These are phyloP conservation scores for Globisporangium sylvaticum DNA, from an alignment of 352 stramenopile species.

Conservation along the genomic window DNA sequence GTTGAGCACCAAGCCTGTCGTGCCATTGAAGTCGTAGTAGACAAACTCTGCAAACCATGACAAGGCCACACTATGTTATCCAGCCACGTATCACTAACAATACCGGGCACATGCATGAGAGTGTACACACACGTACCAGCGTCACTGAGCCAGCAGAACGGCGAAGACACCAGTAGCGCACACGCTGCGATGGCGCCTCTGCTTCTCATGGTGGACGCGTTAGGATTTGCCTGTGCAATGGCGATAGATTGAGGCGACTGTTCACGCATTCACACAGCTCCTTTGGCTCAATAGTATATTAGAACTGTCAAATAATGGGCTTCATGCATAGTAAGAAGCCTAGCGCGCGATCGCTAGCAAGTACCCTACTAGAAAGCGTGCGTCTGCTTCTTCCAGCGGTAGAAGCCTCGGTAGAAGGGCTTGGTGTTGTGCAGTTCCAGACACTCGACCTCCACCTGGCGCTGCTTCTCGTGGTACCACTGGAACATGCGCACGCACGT, in stretches of 20 bases:
- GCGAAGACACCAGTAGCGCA: background rate
- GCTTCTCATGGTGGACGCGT: background rate
- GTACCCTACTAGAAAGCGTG: background rate
- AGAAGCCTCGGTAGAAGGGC: slow-evolving; percentile 21
- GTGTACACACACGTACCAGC: background rate
- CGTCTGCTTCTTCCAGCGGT: slow-evolving; percentile 13
- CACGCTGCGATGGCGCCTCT: too few relatives aligned
- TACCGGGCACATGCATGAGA: background rate
- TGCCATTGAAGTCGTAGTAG: slow-evolving; percentile 87
- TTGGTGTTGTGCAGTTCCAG: slow-evolving; percentile 31
- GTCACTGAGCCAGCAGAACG: background rate
- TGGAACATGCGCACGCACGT: slow-evolving; percentile 39
- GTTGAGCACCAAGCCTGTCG: slow-evolving; percentile 72
- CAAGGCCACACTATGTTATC: background rate
- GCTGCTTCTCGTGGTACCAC: slow-evolving; percentile 45
- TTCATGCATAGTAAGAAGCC: background rate
- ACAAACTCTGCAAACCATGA: slow-evolving; percentile 60
- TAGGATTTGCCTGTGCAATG: background rate
- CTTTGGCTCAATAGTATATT: background rate
- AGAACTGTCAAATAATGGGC: background rate
- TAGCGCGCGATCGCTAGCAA: background rate
- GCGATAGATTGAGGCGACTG: background rate
- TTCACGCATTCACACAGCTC: background rate
- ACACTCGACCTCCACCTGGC: slow-evolving; percentile 45
- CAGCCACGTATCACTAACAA: background rate